Percentiles rank a stretch among this genome's conserved stretches.
Conservation (phyloP, 305 asterid species). For the Solanum hybrid region DNA sequence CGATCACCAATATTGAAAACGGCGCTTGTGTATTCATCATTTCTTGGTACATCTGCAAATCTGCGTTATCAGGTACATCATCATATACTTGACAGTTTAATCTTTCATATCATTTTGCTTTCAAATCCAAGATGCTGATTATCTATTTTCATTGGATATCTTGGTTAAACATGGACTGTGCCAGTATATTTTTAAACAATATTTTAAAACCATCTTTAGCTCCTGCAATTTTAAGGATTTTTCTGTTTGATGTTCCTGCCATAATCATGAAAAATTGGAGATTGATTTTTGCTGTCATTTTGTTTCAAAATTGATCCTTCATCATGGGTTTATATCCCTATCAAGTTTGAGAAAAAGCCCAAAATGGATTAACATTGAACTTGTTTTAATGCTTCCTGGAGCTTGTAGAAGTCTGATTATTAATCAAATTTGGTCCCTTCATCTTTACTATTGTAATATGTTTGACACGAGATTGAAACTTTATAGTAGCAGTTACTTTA, state of each 20-base stretch:
- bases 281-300: not conserved
- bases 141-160: not conserved
- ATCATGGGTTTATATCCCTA: not conserved
- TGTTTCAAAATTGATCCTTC: not conserved
- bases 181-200: not conserved
- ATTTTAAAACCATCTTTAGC: not conserved
- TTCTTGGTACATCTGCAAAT: slow-evolving; percentile 91
- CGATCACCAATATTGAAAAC: slow-evolving; percentile 86
- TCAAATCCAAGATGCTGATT: not conserved
- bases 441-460: not conserved
- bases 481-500: not conserved
- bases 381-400: not conserved
- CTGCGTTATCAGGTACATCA: slow-evolving; percentile 76
- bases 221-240: not conserved
- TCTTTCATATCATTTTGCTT: not conserved
- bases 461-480: not conserved
- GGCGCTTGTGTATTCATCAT: slow-evolving; percentile 61
- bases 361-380: not conserved
- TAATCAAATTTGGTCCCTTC: not conserved
- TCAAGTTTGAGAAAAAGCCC: not conserved
- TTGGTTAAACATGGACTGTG: not conserved
- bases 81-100: not conserved
- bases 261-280: not conserved
- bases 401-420: not conserved
- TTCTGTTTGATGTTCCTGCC: not conserved